Evolutionary conservation across 768 basidiomycete genomes (phyloP).

Genomic region (Daedaleopsis sinensis): DNA sequence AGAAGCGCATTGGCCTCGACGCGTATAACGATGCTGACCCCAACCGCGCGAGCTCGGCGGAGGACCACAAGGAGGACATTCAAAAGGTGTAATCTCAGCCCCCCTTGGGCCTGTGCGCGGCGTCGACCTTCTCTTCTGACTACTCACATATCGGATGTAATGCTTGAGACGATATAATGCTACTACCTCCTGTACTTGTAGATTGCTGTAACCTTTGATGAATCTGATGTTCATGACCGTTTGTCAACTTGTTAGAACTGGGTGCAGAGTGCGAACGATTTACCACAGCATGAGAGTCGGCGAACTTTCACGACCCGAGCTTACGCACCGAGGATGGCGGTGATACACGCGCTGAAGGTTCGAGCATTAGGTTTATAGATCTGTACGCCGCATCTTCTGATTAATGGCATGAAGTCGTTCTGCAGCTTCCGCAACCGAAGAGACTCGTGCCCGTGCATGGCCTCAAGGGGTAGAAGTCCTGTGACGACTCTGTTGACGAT

Average conservation of each 20-base stretch:
- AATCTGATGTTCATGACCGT: not conserved
- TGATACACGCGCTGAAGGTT: too few relatives aligned
- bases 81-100: slow-evolving; percentile 11
- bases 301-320: too few relatives aligned
- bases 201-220: not conserved
- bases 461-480: too few relatives aligned
- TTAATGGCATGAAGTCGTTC: too few relatives aligned
- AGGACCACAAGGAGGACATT: slow-evolving; percentile 11
- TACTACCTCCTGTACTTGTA: not conserved
- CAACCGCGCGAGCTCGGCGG: slow-evolving; percentile 7
- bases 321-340: too few relatives aligned
- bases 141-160: not conserved
- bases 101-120: not conserved
- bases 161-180: not conserved
- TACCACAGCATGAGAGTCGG: too few relatives aligned
- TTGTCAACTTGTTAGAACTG: not conserved
- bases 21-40: slow-evolving; percentile 29
- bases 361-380: too few relatives aligned
- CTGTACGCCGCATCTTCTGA: too few relatives aligned
- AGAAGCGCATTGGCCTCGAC: slow-evolving; percentile 64
- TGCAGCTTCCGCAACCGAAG: too few relatives aligned
- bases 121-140: not conserved
- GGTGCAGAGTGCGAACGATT: too few relatives aligned
- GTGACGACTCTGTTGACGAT: too few relatives aligned
- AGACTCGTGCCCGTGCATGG: too few relatives aligned